Evolutionary conservation across 371 early-diverging fungal species (phyloP).

Genomic region (Mucor saturninus): DNA sequence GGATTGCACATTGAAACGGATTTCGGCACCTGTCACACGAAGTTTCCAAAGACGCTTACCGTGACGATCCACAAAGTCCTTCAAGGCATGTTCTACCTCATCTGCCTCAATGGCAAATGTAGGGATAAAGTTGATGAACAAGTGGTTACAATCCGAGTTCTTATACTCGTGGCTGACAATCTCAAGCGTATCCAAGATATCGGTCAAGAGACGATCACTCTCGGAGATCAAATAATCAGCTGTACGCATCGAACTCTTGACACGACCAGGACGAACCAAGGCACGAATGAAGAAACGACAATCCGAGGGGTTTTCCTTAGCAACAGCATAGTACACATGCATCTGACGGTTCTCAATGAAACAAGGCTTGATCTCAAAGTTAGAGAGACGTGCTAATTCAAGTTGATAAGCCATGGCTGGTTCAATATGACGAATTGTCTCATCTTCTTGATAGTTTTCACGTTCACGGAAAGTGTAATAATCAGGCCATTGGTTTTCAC

Average conservation of each 20-base stretch:
- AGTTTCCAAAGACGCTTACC: constrained; percentile 94
- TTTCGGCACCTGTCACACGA: constrained; percentile 93
- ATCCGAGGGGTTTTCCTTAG: constrained; percentile 93
- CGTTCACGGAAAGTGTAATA: constrained; percentile 97
- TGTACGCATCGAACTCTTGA: constrained; percentile 80
- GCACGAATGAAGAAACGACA: constrained; percentile 97
- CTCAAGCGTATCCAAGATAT: constrained; percentile 94
- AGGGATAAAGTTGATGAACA: constrained; percentile 97
- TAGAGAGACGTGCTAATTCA: constrained; percentile 89
- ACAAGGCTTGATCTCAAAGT: constrained; percentile 95
- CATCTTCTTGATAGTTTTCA: constrained; percentile 86
- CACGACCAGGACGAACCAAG: constrained; percentile 91
- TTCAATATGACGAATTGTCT: constrained; percentile 96
- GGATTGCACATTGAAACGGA: constrained; percentile 88
- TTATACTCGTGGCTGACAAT: constrained; percentile 86
- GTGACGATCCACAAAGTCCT: constrained; percentile 91
- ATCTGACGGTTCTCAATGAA: constrained; percentile 91
- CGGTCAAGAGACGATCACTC: constrained; percentile 88
- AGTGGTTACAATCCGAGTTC: constrained; percentile 97
- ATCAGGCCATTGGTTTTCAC: constrained; percentile 82
- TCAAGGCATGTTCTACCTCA: constrained; percentile 84
- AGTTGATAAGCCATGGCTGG: constrained; percentile 97
- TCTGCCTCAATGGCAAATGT: constrained; percentile 88
- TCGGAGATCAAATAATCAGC: constrained; percentile 94
- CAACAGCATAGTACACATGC: constrained; percentile 94